phyloP scores from a whole-genome alignment of 108 stramenopile species.

The Cyclotella choctawhatcheeana region DNA sequence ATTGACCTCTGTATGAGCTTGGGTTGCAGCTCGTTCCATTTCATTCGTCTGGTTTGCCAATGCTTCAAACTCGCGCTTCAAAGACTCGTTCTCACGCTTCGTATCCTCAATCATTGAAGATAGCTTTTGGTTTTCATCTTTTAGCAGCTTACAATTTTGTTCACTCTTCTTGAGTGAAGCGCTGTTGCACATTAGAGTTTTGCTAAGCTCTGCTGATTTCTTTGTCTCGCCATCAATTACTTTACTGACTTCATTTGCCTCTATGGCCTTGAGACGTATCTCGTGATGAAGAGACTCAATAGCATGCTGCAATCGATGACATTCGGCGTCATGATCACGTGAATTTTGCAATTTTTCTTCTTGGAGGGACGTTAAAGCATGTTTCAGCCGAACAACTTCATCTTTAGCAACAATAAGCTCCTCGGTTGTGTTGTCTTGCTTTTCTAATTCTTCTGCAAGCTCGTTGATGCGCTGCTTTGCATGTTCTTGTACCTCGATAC shows the following conservation, averaged over 20 bases:
- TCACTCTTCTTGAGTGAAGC: slow-evolving; percentile 23
- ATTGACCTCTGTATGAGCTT: slow-evolving; percentile 10
- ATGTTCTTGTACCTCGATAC: slow-evolving; percentile 32
- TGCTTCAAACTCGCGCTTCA: slow-evolving; percentile 6
- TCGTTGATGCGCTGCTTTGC: slow-evolving; percentile 32
- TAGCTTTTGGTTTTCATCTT: slow-evolving; percentile 18
- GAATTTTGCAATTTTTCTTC: slow-evolving; percentile 15
- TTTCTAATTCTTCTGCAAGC: slow-evolving; percentile 21
- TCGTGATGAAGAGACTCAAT: slow-evolving; percentile 39
- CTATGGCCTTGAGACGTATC: slow-evolving; percentile 13
- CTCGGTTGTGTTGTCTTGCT: slow-evolving; percentile 20
- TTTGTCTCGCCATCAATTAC: slow-evolving; percentile 1
- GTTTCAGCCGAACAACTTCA: slow-evolving; percentile 27
- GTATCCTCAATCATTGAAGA: slow-evolving; percentile 11
- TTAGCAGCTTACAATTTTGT: slow-evolving; percentile 11
- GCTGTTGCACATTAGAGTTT: slow-evolving; percentile 13
- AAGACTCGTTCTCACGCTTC: slow-evolving; percentile 12
- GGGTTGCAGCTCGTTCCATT: slow-evolving; percentile 11
- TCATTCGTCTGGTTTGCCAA: slow-evolving; percentile 4
- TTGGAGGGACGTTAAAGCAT: slow-evolving; percentile 23
- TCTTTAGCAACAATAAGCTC: slow-evolving; percentile 33
- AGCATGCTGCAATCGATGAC: slow-evolving; percentile 39
- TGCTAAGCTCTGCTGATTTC: slow-evolving; percentile 9
- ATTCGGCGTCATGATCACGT: slow-evolving; percentile 18
- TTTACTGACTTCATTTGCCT: slow-evolving; percentile 21